Evolutionary conservation across 768 basidiomycete genomes (phyloP).

Genomic region (Phlebiopsis gigantea): DNA sequence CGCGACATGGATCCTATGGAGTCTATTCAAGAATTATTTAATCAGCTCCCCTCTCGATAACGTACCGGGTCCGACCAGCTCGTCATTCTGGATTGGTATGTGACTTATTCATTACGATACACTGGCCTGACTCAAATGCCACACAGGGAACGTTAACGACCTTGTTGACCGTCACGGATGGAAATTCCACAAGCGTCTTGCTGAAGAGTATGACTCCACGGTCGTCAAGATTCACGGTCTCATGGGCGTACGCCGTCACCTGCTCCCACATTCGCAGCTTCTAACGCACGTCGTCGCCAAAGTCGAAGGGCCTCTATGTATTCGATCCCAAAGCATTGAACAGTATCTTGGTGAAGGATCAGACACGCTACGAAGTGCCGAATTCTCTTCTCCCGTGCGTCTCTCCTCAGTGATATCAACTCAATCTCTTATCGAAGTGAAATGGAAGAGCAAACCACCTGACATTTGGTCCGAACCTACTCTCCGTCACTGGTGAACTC

Average conservation of each 20-base stretch:
- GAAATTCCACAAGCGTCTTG: slow-evolving; percentile 10
- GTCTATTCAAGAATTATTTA: slow-evolving; percentile 1
- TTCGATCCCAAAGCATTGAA: slow-evolving; percentile 21
- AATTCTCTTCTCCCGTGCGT: slow-evolving; percentile 6
- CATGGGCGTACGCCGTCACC: slow-evolving; percentile 3
- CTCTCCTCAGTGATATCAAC: neutral
- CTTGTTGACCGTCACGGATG: slow-evolving; percentile 7
- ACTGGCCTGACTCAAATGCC: neutral
- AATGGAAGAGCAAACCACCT: neutral
- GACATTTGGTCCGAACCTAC: slow-evolving; percentile 4
- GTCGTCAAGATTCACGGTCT: slow-evolving; percentile 8
- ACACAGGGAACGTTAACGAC: neutral
- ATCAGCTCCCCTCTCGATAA: slow-evolving; percentile 13
- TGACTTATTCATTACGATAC: neutral
- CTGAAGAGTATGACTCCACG: neutral
- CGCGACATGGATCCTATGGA: slow-evolving; percentile 3
- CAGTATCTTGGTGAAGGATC: slow-evolving; percentile 21
- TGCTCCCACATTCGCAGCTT: neutral
- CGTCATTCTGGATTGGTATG: slow-evolving; percentile 7
- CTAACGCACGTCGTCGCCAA: neutral
- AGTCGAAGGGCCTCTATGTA: slow-evolving; percentile 22
- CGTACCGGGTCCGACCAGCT: slow-evolving; percentile 5
- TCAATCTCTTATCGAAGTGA: neutral
- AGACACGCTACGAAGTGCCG: slow-evolving; percentile 20
- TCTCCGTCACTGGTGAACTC: slow-evolving; percentile 4